Evolutionary conservation across 805 yeast species (phyloP), one percentile per base, ranked within the genome.

Genomic region (Danielia oregonensis): DNA sequence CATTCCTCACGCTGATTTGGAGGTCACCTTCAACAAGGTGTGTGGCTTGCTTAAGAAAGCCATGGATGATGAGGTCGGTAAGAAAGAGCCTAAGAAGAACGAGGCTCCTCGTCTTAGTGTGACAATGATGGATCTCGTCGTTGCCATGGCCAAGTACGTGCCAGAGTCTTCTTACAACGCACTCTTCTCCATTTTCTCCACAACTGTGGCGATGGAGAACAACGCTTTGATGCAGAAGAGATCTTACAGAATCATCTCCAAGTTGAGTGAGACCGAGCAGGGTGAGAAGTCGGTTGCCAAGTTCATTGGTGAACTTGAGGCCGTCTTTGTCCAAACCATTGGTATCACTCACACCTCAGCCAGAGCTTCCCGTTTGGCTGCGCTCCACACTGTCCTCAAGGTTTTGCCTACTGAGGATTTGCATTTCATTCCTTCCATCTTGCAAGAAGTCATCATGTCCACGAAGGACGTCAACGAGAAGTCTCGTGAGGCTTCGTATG

Each of bases 381-480:
- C 95, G 4, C 68, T 93, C 28, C 65, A 71, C 32, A 68, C 75
- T 8, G 52, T 91, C 5, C 61, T 86, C 21, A 73, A 76, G 15
- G 50, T 78, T 14, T 56, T 89, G 26, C 95, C 97, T 12, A 42
- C 64, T 2, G 59, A 72, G 14, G 81, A 83, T 43, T 64, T 87
- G 48, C 74, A 76, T 46, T 87, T 89, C 57, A 79, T 93, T 46
- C 95, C 96, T 15, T 70, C 83, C 8, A 64, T 85, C 25, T 69
- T 88, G 24, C 86, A 96, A 35, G 97, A 93, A 65, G 80, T 88
- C 16, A 91, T 93, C 36, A 68, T 93, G 49, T 79, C 87, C 18
- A 89, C 97, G 5, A 93, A 91, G 61, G 96, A 88, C 54, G 82
- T 79, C 36, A 94, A 91, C 57, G 98, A 93, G 60, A 86, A 86